Base-by-base conservation (phyloP, 202 grass and related monocot species). In the Zoysia matrella region DNA sequence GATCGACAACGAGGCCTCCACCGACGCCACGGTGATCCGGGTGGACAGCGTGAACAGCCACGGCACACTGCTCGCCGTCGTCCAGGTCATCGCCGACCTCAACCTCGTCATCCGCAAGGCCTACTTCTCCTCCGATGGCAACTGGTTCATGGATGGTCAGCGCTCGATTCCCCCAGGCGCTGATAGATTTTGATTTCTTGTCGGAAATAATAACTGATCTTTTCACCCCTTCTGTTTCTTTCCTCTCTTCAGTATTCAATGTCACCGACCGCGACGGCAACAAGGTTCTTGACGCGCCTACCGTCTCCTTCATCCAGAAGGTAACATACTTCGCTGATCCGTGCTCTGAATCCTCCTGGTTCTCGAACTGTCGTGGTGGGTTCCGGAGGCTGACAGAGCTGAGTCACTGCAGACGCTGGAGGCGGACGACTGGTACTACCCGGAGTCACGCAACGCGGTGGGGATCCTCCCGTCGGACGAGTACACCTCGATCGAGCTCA, bases 61-160 rank as follows among this genome's bases (percentile, higher is more conserved):
- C 16, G 94, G 91, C 60, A 93, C 85, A 43, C 75, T 97, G 3
- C 66, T 97, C 51, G 94, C 93, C 67, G 94, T 90, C 36, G 82
- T 97, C 43, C 94, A 93, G 57, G 89, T 91, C 58, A 84, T 97
- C 7, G 92, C 79, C 41, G 91, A 93, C 87, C 87, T 93, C 3
- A 73, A 90, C 71, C 94, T 97, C 16, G 8, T 92, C 46, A 43
- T 97, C 65, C 89, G 67, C 42, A 97, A 90, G 78, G 89, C 86
- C 0, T 97, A 97, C 57, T 89, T 91, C 57, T 89, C 91, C 18
- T 93, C 89, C 1, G 94, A 97, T 6, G 91, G 91, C 68, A 88
- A 76, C 15, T 97, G 91, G 94, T 97, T 97, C 75, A 97, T 97
- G 94, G 84, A 93, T 76, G 93, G 93, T 95, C 30, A 15, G 6